These are phyloP conservation scores for Arthroderma sp. DNA, from an alignment of 2,329 filamentous ascomycete genomes.

Conservation along the genomic window DNA sequence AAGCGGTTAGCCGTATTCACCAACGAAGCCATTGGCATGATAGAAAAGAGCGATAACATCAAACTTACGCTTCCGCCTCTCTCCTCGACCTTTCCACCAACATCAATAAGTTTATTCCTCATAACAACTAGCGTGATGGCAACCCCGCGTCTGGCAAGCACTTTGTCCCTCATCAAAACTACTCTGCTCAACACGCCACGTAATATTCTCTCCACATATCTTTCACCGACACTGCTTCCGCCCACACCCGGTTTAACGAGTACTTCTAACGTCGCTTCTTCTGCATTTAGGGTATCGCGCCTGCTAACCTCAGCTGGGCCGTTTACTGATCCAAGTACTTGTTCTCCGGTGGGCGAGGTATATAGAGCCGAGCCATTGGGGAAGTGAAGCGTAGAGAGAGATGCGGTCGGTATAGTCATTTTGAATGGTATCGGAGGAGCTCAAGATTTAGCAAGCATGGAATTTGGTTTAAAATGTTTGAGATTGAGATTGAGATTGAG, in stretches of 20 bases:
- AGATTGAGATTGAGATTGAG: too few species aligned
- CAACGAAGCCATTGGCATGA: background rate
- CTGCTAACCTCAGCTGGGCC: constrained; percentile 80
- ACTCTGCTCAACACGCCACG: constrained; percentile 24
- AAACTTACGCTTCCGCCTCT: constrained; percentile 27
- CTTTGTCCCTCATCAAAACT: constrained; percentile 30
- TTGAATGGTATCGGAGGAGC: too few species aligned
- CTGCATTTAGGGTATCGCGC: constrained; percentile 70
- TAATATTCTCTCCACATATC: constrained; percentile 58
- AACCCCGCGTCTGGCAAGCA: constrained; percentile 29
- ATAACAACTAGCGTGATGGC: constrained; percentile 31
- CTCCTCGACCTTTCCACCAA: constrained; percentile 16
- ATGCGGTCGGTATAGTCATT: constrained; percentile 25
- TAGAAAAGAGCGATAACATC: background rate
- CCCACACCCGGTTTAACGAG: constrained; percentile 75
- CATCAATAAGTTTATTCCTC: constrained; percentile 20
- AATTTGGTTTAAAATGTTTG: too few species aligned
- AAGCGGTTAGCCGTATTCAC: background rate
- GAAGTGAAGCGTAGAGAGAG: constrained; percentile 22
- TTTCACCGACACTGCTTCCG: constrained; percentile 68
- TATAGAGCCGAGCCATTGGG: constrained; percentile 30
- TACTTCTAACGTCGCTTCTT: constrained; percentile 83
- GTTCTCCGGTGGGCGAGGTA: constrained; percentile 48
- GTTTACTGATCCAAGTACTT: constrained; percentile 74
- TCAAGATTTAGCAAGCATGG: too few species aligned